phyloP scores from a whole-genome alignment of 805 yeast species.

The Saccharomycopsis synnaedendra region DNA sequence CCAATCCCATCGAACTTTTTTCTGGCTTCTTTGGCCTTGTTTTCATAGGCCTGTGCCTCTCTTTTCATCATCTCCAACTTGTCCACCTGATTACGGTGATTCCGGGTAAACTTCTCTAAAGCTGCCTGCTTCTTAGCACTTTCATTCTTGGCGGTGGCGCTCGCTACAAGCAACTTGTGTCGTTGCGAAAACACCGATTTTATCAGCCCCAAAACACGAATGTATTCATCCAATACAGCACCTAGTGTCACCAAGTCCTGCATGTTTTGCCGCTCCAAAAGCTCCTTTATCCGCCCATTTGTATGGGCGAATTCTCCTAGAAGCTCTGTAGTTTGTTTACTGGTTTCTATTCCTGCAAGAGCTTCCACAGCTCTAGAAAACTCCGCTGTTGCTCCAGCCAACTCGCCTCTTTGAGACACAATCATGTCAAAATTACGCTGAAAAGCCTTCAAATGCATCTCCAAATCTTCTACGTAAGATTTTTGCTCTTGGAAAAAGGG shows the following conservation, averaged over 20 bases:
- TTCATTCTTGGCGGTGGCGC: conserved; percentile 35
- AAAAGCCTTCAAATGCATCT: conserved; percentile 57
- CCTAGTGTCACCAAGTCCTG: conserved; percentile 85
- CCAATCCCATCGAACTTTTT: conserved; percentile 54
- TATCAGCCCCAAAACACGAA: conserved; percentile 65
- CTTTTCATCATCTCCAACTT: conserved; percentile 43
- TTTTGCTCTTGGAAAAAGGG: conserved; percentile 63
- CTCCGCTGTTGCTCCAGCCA: conserved; percentile 59
- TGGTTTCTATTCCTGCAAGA: conserved; percentile 65
- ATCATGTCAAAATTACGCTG: conserved; percentile 64
- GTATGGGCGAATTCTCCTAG: conserved; percentile 61
- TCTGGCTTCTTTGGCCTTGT: conserved; percentile 41
- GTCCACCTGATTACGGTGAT: conserved; percentile 45
- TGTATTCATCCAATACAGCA: conserved; percentile 78
- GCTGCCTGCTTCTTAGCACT: conserved; percentile 34
- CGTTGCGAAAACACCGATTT: conserved; percentile 67
- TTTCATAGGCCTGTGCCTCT: conserved; percentile 48
- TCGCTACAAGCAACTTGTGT: conserved; percentile 39
- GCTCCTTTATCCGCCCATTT: conserved; percentile 58
- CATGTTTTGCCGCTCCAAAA: conserved; percentile 64
- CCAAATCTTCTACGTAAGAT: conserved; percentile 58
- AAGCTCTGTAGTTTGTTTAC: conserved; percentile 50
- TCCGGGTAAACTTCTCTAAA: conserved; percentile 33
- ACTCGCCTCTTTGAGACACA: conserved; percentile 63
- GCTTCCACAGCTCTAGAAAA: conserved; percentile 44